Evolutionary conservation across 352 stramenopile genomes (phyloP), one percentile per base, ranked within the genome.

Genomic region (Peronospora belbahrii): DNA sequence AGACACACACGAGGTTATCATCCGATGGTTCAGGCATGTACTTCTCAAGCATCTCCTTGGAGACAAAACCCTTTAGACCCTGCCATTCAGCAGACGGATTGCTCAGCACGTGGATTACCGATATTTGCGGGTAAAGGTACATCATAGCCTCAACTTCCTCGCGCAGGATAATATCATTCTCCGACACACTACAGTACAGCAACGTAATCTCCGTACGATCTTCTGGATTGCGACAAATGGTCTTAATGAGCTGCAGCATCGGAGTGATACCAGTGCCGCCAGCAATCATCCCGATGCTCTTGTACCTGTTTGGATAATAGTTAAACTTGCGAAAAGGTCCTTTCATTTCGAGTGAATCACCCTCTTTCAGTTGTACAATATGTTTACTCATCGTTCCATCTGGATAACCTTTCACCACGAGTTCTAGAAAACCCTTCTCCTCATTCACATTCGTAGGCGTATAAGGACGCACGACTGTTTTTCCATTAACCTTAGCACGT

Each of bases 351-450:
- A 97, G 66, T 37, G 59, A 49, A 56, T 96, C 88, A 6, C 88
- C 88, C 17, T 74, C 64, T 44, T 95, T 76, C 15, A 96, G 70
- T 25, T 70, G 46, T 40, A 85, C 68, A 8, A 97, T 81, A 67
- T 96, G 77, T 58, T 87, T 86, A 55, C 79, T 95, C 40, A 97
- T 55, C 31, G 79, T 60, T 2, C 87, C 88, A 25, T 75, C 70
- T 8, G 80, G 65, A 61, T 97, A 96, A 11, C 73, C 70, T 63
- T 97, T 97, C 57, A 97, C 81, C 28, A 96, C 75, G 27, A 96
- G 68, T 46, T 94, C 77, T 15, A 95, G 35, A 47, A 85, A 83
- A 22, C 85, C 88, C 38, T 73, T 82, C 61, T 93, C 77, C 18
- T 75, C 67, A 56, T 95, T 89, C 46, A 85, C 60, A 52, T 88